Evolutionary conservation across 257 asterid genomes (phyloP).

Genomic region (Voacanga thouarsii): DNA sequence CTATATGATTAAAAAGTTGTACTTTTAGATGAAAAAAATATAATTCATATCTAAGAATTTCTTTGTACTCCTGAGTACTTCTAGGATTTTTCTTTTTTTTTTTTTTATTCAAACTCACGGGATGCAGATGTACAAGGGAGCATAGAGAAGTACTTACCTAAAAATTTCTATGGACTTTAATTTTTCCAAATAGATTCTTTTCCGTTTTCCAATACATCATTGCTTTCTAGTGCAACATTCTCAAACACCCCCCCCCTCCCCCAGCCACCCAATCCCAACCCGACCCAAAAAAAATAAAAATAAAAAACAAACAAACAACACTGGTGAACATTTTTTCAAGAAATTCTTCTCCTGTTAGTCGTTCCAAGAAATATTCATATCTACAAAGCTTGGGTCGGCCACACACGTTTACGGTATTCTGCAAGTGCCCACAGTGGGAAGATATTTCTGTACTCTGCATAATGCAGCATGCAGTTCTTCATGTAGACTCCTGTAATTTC

Average conservation of each 20-base stretch:
- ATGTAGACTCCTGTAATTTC: constrained; percentile 69
- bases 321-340: not conserved
- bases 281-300: not conserved
- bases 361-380: not conserved
- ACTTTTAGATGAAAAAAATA: no score
- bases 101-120: no score
- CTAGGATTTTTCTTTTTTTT: no score
- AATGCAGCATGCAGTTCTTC: constrained; percentile 82
- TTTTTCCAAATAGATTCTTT: not conserved
- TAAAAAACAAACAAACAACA: not conserved
- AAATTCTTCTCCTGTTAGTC: not conserved
- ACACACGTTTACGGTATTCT: constrained; percentile 71
- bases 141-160: not conserved
- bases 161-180: not conserved
- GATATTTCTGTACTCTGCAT: constrained; percentile 55
- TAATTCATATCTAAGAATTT: no score
- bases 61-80: no score
- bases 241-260: not conserved
- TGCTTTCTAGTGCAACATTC: not conserved
- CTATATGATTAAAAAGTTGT: no score
- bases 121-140: not conserved
- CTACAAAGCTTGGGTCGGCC: constrained; percentile 41
- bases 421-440: constrained; percentile 78
- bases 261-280: no score
- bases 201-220: no score